Evolutionary conservation across 2,329 filamentous ascomycete genomes (phyloP), one percentile per base, ranked within the genome.

Genomic region (Hysterium pulicare): DNA sequence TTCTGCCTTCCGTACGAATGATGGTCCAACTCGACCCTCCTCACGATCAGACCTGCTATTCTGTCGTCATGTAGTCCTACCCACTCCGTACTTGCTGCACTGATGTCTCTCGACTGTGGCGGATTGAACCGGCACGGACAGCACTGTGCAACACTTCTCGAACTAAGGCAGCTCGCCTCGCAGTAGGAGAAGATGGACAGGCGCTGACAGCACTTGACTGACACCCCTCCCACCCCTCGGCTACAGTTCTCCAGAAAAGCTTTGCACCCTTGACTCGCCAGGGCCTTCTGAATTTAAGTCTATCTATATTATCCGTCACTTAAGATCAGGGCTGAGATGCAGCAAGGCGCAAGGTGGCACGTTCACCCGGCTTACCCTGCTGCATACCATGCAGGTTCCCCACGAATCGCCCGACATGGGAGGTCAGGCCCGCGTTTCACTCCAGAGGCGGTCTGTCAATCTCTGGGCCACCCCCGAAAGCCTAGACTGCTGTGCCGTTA

Each of bases 391-490:
- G 51, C 54, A 55, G 35, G 54, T 64, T 62, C 62, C 59, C 61
- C 60, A 67, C 62, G 62, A 62, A 61, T 64, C 60, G 63, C 59
- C 63, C 50, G 54, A 61, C 63, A 61, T 57, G 60, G 50, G 54
- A 58, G 52, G 56, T 62, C 58, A 61, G 59, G 56, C 58, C 50
- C 57, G 48, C 51, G 62, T 66, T 66, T 66, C 63, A 66, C 49
- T 48, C 53, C 56, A 56, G 56, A 50, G 51, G 52, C 23, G 50
- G 50, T 51, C 51, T 59, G 53, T 49, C 60, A 58, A 44, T 53
- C 52, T 59, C 57, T 45, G 55, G 55, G 47, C 49, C 47, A 53
- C 55, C 59, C 49, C 61, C 61, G 58, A 60, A 45, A 62, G 61
- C 61, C 63, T 64, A 64, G 61, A 59, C 53, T 55, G 49, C 51